Evolutionary conservation across 306 rosid genomes (phyloP), one percentile per base, ranked within the genome.

Genomic region (Amphicarpaea edgeworthii): DNA sequence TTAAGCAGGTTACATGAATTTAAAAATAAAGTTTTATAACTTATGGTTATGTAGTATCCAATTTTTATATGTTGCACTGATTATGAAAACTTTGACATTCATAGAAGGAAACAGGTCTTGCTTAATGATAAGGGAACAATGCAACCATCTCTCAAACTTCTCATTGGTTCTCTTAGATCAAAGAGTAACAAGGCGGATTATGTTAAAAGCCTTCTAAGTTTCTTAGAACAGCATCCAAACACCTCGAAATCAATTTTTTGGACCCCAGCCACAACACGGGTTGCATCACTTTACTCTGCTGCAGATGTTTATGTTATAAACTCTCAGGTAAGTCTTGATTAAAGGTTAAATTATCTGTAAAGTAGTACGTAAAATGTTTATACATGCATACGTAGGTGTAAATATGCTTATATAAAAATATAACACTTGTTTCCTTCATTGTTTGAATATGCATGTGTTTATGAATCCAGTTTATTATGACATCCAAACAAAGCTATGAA

Each of bases 91-190:
- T 74, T 62, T 38, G 64, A 59, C 75, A 62, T 51, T 26, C 45
- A 4, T 79, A 79, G 84, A 71, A 79, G 77, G 83, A 87, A 86
- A 76, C 87, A 80, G 64, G 37, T 77, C 79, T 53, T 83, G 50
- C 70, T 76, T 14, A 82, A 53, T 66, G 77, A 62, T 59, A 89
- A 68, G 84, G 69, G 21, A 70, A 59, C 77, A 76, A 26, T 6
- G 73, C 81, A 83, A 66, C 83, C 61, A 69, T 78, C 91, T 51
- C 87, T 90, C 77, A 92, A 85, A 82, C 77, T 95, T 85, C 85
- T 95, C 34, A 84, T 95, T 60, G 97, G 99, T 65, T 95, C 99
- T 60, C 93, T 95, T 76, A 97, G 97, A 79, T 92, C 97, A 54
- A 95, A 95, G 89, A 95, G 99, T 86, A 95, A 90, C 82, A 92